These are phyloP conservation scores for Stenogyne calaminthoides DNA, from an alignment of 305 asterid genomes.

Conservation along the genomic window DNA sequence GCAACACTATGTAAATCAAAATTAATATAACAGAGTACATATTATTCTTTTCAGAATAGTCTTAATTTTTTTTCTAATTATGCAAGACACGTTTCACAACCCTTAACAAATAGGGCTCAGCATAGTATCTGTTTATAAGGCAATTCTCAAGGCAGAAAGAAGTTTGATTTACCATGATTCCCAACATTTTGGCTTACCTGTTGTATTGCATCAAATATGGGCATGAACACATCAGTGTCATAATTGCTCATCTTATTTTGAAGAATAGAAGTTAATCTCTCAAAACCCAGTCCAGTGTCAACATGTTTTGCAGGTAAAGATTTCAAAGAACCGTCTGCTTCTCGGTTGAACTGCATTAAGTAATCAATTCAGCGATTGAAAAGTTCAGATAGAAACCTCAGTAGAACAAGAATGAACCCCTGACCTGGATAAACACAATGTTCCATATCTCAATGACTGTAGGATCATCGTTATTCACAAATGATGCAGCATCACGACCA, in stretches of 20 bases:
- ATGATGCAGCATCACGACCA: conserved; percentile 81
- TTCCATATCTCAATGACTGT: conserved; percentile 98
- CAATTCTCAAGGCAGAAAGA: conserved; percentile 7
- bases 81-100: conserved; percentile 18
- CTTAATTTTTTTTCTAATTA: conserved; percentile 2
- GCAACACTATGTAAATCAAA: neutral
- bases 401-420: conserved; percentile 18
- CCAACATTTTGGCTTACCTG: conserved; percentile 45
- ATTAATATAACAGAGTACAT: neutral
- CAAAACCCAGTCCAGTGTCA: conserved; percentile 98
- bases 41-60: neutral
- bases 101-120: neutral
- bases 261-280: conserved; percentile 91
- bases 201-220: conserved; percentile 82
- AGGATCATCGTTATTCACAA: conserved; percentile 90
- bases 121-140: neutral
- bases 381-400: conserved; percentile 11
- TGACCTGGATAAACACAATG: conserved; percentile 94
- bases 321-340: conserved; percentile 80
- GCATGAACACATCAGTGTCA: conserved; percentile 87
- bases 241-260: conserved; percentile 97
- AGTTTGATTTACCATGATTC: conserved; percentile 6
- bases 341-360: conserved; percentile 83
- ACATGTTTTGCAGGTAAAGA: conserved; percentile 92
- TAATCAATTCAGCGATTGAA: conserved; percentile 26